Evolutionary conservation across 139 green algal genomes (phyloP), one percentile per base, ranked within the genome.

Genomic region (Nannochloris sp.): DNA sequence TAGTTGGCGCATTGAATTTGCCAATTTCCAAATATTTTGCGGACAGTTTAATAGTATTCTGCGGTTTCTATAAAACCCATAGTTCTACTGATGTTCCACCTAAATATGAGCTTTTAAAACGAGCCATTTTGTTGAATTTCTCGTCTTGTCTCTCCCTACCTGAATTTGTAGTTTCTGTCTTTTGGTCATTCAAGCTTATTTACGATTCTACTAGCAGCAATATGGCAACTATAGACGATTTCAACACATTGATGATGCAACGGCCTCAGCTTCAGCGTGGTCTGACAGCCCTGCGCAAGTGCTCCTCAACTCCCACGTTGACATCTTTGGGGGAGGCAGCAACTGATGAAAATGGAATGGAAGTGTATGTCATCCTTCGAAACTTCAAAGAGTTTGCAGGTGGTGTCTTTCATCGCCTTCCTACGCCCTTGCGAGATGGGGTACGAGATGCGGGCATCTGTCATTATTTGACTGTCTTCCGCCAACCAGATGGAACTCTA

Each of bases 391-490:
- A 88, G 58, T 84, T 82, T 60, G 82, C 72, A 8, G 81, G 81
- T 29, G 48, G 63, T 4, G 6, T 87, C 27, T 71, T 86, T 36
- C 63, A 77, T 46, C 36, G 42, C 6, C 39, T 89, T 29, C 73
- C 82, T 3, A 14, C 25, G 8, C 63, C 75, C 1, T 38, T 77
- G 29, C 67, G 71, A 14, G 24, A 81, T 13, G 56, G 48, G 24
- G 48, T 88, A 38, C 44, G 81, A 3, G 77, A 83, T 54, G 35
- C 72, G 6, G 82, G 82, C 19, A 45, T 89, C 14, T 89, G 82
- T 72, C 82, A 89, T 56, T 89, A 83, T 73, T 74, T 89, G 68
- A 77, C 79, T 1, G 68, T 89, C 3, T 89, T 89, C 63, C 68
- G 61, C 51, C 69, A 76, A 15, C 39, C 51, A 2, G 65, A 84